These are phyloP conservation scores for Rhodotorula mucilaginosa DNA, from an alignment of 1,284 basidiomycete genomes.

Conservation along the genomic window DNA sequence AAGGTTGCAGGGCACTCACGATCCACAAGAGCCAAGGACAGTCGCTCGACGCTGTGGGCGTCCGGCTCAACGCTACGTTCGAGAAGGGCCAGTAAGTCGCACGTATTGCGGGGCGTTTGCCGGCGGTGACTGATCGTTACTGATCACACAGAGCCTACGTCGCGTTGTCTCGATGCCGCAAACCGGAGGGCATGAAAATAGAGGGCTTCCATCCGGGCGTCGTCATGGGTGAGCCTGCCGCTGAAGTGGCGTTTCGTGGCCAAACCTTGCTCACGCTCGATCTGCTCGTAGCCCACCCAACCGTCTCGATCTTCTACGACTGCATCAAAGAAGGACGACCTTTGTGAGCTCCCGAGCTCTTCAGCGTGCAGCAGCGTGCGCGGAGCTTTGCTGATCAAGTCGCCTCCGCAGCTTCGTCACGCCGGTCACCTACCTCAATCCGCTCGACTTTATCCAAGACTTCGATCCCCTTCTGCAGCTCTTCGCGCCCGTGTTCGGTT, in stretches of 20 bases:
- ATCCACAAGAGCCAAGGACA: constrained; percentile 39
- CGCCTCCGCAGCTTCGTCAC: constrained; percentile 18
- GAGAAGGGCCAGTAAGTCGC: constrained; percentile 36
- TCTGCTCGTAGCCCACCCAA: constrained; percentile 5
- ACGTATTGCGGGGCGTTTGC: too few relatives aligned
- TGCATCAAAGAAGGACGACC: constrained; percentile 21
- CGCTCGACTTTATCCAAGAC: constrained; percentile 23
- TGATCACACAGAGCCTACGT: constrained; percentile 33
- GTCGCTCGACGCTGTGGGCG: constrained; percentile 36
- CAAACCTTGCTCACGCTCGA: background rate
- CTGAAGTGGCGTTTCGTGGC: background rate
- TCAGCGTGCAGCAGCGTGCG: too few relatives aligned
- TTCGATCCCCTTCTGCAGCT: constrained; percentile 22
- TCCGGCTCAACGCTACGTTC: constrained; percentile 29
- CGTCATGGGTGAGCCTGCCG: constrained; percentile 26
- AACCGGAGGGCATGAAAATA: constrained; percentile 32
- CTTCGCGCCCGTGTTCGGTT: constrained; percentile 16
- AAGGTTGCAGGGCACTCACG: constrained; percentile 21
- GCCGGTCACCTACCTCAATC: constrained; percentile 12
- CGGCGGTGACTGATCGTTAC: background rate
- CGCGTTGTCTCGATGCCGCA: constrained; percentile 36
- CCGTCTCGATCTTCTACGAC: constrained; percentile 31
- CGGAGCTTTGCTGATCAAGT: background rate
- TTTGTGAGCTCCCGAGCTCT: constrained; percentile 11
- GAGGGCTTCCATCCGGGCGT: constrained; percentile 31